Percentiles rank a stretch among this genome's conserved stretches.
Conservation (phyloP, 352 stramenopile genomes). For the Globisporangium camurandrum region DNA sequence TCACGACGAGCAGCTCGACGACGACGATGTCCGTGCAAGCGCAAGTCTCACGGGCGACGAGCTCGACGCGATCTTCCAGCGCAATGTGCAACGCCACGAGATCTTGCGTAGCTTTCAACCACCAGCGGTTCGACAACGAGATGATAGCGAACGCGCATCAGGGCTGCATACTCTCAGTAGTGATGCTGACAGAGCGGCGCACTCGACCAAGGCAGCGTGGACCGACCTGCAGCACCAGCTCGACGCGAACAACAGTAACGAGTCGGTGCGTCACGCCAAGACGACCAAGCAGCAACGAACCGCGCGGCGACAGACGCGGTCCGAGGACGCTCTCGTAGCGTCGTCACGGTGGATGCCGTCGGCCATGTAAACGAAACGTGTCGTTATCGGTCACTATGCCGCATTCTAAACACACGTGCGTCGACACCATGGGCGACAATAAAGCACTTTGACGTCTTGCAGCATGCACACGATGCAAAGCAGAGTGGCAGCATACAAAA, state of each 20-base stretch:
- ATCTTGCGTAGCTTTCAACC: constrained; percentile 47
- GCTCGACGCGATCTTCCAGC: constrained; percentile 52
- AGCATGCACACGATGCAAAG: no score
- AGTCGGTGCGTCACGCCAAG: not conserved
- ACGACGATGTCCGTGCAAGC: constrained; percentile 1
- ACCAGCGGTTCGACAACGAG: no score
- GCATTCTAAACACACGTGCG: no score
- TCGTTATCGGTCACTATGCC: no score
- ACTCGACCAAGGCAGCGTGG: constrained; percentile 9
- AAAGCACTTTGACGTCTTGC: no score
- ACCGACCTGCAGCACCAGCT: constrained; percentile 30
- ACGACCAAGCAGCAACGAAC: not conserved
- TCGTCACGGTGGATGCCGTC: constrained; percentile 49
- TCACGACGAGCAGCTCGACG: constrained; percentile 11
- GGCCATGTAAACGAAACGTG: not conserved
- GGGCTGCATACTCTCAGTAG: not conserved
- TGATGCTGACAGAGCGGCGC: not conserved
- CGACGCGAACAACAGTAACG: constrained; percentile 13
- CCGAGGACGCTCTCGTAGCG: constrained; percentile 26
- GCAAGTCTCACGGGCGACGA: constrained; percentile 32
- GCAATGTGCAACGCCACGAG: constrained; percentile 51
- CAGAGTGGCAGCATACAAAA: no score
- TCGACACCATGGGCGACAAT: no score
- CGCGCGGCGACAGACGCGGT: not conserved
- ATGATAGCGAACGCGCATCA: no score